These are phyloP conservation scores for Lotmaria passim DNA, from an alignment of 208 protist species.

Conservation along the genomic window DNA sequence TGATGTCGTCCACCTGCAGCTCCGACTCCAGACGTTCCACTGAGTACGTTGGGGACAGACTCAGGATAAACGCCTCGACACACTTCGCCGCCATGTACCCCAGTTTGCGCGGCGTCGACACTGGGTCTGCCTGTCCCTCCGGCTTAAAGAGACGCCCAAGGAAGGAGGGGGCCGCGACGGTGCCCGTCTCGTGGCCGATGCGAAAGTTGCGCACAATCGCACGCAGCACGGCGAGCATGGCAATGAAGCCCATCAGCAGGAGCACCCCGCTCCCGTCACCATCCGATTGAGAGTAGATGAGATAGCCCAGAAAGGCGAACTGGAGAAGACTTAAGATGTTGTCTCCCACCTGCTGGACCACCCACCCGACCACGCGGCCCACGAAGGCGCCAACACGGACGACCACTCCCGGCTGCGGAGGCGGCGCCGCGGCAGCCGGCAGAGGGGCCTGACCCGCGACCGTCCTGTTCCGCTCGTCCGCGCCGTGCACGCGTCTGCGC, in stretches of 20 bases:
- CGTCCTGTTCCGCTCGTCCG: background rate
- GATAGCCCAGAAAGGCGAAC: background rate
- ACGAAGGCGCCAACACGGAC: background rate
- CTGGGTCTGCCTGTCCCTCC: conserved; percentile 5
- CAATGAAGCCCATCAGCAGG: background rate
- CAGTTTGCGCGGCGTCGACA: conserved; percentile 35
- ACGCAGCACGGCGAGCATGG: conserved; percentile 1
- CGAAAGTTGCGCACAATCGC: conserved; percentile 12
- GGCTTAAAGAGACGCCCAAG: conserved; percentile 29
- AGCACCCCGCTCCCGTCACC: background rate
- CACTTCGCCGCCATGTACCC: conserved; percentile 67
- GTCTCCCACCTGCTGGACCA: background rate
- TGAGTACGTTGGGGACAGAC: conserved; percentile 72
- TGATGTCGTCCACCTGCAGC: conserved; percentile 65
- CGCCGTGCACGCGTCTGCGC: background rate
- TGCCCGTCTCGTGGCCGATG: conserved; percentile 23
- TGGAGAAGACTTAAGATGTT: conserved; percentile 1
- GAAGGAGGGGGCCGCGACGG: conserved; percentile 13
- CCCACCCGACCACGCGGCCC: background rate
- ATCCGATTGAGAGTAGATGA: conserved; percentile 17
- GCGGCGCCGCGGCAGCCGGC: background rate
- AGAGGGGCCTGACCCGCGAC: background rate
- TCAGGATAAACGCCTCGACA: conserved; percentile 66
- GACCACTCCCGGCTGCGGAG: background rate
- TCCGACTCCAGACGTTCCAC: conserved; percentile 66